Percentiles rank a stretch among this genome's conserved stretches.
phyloP scores from a whole-genome alignment of 2,329 filamentous ascomycete species.

The Xylaria multiplex region DNA sequence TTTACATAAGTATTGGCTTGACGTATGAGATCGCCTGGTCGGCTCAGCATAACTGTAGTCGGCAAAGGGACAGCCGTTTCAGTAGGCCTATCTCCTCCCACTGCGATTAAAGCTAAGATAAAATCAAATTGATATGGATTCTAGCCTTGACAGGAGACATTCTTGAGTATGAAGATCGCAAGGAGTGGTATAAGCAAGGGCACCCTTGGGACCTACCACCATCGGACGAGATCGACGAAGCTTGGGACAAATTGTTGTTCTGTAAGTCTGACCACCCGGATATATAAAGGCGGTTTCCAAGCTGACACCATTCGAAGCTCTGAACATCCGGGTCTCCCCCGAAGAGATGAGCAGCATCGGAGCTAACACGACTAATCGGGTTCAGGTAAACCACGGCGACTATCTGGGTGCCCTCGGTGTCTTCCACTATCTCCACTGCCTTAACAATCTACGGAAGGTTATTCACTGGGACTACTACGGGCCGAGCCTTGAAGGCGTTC shows the following conservation, averaged over 20 bases:
- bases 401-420: slow-evolving; percentile 3
- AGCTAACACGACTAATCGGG: slow-evolving; percentile 4
- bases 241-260: background rate
- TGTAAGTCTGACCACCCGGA: background rate
- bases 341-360: background rate
- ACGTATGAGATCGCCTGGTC: too few species aligned
- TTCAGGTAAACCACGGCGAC: background rate
- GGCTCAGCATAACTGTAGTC: too few species aligned
- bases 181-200: background rate
- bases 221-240: background rate
- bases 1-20: too few species aligned
- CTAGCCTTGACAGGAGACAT: too few species aligned
- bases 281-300: too few species aligned
- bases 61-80: too few species aligned
- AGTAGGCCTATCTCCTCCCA: too few species aligned
- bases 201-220: background rate
- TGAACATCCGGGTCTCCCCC: background rate
- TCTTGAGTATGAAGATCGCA: background rate
- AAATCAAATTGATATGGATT: too few species aligned
- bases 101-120: too few species aligned
- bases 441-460: background rate
- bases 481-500: background rate
- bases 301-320: background rate
- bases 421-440: slow-evolving; percentile 11
- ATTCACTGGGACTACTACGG: slow-evolving; percentile 11